A percentile compares a stretch with the other conserved stretches of the same genome.
Conservation (phyloP, 164 flowering plant genomes). For the Protea cynaroides region DNA sequence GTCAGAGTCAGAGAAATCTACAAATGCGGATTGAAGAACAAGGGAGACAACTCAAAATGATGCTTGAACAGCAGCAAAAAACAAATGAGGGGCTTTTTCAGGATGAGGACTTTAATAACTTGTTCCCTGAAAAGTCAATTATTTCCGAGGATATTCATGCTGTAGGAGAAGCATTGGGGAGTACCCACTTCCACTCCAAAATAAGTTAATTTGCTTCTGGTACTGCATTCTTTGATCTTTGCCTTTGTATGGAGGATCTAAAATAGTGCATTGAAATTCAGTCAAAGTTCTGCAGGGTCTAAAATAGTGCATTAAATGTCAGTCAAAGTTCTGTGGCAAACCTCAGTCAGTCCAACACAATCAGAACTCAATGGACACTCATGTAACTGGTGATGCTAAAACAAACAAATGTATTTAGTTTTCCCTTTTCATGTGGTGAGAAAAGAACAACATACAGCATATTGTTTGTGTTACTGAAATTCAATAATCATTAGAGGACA, state of each 20-base stretch:
- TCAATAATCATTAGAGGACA: no score
- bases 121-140: slow-evolving; percentile 17
- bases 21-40: slow-evolving; percentile 79
- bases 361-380: not conserved
- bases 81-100: slow-evolving; percentile 25
- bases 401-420: no score
- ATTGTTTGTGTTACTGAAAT: no score
- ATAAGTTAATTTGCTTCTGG: slow-evolving; percentile 24
- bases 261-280: slow-evolving; percentile 7
- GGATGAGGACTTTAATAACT: slow-evolving; percentile 14
- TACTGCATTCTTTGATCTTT: not conserved
- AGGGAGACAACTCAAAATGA: slow-evolving; percentile 60
- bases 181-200: slow-evolving; percentile 29
- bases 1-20: slow-evolving; percentile 58
- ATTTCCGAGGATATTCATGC: slow-evolving; percentile 26
- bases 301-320: slow-evolving; percentile 6
- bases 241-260: not conserved
- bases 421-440: no score
- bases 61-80: slow-evolving; percentile 59
- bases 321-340: slow-evolving; percentile 4
- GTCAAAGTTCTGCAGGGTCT: slow-evolving; percentile 2
- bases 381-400: not conserved
- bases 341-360: not conserved
- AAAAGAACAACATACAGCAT: no score
- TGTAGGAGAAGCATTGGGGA: slow-evolving; percentile 28